A percentile compares a stretch with the other conserved stretches of the same genome.
phyloP scores from a whole-genome alignment of 345 rosid genomes.

The Reutealis trisperma region DNA sequence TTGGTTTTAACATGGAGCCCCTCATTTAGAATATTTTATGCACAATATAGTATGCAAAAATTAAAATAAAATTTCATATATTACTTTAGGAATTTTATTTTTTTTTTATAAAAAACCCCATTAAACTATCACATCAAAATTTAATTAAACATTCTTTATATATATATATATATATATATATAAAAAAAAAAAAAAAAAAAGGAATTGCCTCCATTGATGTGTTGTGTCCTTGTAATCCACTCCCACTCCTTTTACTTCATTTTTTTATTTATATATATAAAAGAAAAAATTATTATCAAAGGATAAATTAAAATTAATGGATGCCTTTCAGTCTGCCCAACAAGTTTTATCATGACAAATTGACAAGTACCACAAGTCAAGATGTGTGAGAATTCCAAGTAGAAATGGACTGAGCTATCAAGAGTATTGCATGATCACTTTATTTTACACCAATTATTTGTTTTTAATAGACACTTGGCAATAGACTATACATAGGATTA shows the following conservation, averaged over 20 bases:
- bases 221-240: background rate
- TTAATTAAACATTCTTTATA: background rate
- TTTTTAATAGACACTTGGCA: too few relatives aligned
- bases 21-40: background rate
- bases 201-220: background rate
- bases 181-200: background rate
- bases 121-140: too few relatives aligned
- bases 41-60: too few relatives aligned
- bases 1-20: background rate
- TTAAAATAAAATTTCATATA: too few relatives aligned
- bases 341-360: background rate
- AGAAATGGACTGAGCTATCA: slow-evolving; percentile 15
- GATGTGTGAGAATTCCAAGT: background rate
- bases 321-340: background rate
- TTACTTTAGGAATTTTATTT: too few relatives aligned
- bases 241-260: too few relatives aligned
- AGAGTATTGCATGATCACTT: background rate
- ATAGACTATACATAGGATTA: too few relatives aligned
- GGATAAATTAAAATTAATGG: too few relatives aligned
- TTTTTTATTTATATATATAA: too few relatives aligned
- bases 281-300: too few relatives aligned
- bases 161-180: background rate
- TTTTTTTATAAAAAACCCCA: too few relatives aligned
- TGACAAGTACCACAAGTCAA: background rate
- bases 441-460: too few relatives aligned